phyloP scores from a whole-genome alignment of 1,284 basidiomycete genomes.

The Rhodofomes roseus region DNA sequence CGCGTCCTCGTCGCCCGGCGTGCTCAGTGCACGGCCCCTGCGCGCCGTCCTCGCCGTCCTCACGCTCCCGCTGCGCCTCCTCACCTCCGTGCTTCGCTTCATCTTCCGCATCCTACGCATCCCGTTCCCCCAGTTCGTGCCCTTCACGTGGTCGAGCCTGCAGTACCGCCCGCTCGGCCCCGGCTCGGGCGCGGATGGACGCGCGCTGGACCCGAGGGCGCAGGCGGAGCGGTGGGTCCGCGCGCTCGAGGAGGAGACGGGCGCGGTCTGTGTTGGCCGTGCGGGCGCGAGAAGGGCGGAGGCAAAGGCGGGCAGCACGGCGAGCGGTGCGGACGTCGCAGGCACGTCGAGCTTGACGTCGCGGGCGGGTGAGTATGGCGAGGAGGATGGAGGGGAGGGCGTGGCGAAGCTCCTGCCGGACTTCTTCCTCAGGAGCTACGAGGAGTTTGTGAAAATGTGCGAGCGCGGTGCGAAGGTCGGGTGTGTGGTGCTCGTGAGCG shows the following conservation, averaged over 20 bases:
- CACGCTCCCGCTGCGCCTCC: constrained; percentile 29
- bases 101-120: constrained; percentile 32
- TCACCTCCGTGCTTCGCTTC: constrained; percentile 28
- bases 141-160: constrained; percentile 30
- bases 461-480: constrained; percentile 72
- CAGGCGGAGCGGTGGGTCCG: constrained; percentile 72
- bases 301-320: constrained; percentile 14
- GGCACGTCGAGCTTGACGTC: constrained; percentile 38
- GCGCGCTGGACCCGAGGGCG: constrained; percentile 30
- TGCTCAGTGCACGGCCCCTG: constrained; percentile 20
- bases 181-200: constrained; percentile 33
- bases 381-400: constrained; percentile 17
- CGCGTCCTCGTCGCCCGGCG: constrained; percentile 1
- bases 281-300: constrained; percentile 18
- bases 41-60: constrained; percentile 28
- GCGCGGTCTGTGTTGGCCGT: constrained; percentile 55
- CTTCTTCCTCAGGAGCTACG: constrained; percentile 82
- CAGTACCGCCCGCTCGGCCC: constrained; percentile 37
- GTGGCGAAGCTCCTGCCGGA: constrained; percentile 60
- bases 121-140: constrained; percentile 28
- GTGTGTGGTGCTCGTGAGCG: constrained; percentile 83
- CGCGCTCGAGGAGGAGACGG: constrained; percentile 77
- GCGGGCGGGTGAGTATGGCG: constrained; percentile 15
- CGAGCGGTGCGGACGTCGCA: constrained; percentile 35
- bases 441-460: constrained; percentile 69